These are phyloP conservation scores for Megacollybia platyphylla DNA, from an alignment of 1,284 basidiomycete genomes.

Conservation along the genomic window DNA sequence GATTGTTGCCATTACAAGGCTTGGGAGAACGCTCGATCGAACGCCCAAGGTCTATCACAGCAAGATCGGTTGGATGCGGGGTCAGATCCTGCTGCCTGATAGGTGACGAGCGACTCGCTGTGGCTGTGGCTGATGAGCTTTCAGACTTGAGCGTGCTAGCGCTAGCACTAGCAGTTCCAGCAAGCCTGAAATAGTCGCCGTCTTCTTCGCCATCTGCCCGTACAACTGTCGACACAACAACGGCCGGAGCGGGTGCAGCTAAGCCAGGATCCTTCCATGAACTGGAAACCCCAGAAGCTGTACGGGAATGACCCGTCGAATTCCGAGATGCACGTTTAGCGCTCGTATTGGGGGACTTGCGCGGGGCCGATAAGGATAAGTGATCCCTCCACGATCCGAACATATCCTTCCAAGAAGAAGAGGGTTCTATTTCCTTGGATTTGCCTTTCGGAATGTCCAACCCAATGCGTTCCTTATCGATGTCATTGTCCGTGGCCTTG, in stretches of 20 bases:
- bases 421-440: conserved; percentile 14
- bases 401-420: conserved; percentile 21
- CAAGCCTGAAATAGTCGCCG: conserved; percentile 20
- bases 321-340: conserved; percentile 1
- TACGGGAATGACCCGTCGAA: conserved; percentile 16
- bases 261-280: conserved; percentile 37
- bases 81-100: conserved; percentile 10
- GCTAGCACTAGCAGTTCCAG: conserved; percentile 10
- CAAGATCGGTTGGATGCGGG: conserved; percentile 4
- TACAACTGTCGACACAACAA: conserved; percentile 32
- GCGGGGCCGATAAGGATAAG: conserved; percentile 21
- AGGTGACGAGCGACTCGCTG: conserved; percentile 25
- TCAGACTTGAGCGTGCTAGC: conserved; percentile 15
- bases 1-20: conserved; percentile 14
- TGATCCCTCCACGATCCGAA: conserved; percentile 5
- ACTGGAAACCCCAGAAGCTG: conserved; percentile 20
- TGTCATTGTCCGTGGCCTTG: not conserved
- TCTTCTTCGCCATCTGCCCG: conserved; percentile 23
- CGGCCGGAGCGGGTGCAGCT: conserved; percentile 34
- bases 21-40: conserved; percentile 1
- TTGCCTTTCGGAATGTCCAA: conserved; percentile 18
- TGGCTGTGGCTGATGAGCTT: conserved; percentile 26
- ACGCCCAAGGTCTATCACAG: conserved; percentile 1
- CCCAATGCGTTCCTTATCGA: conserved; percentile 8
- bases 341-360: conserved; percentile 16